Evolutionary conservation across 2,329 filamentous ascomycete genomes (phyloP).

Genomic region (Bipolaris gigantea): DNA sequence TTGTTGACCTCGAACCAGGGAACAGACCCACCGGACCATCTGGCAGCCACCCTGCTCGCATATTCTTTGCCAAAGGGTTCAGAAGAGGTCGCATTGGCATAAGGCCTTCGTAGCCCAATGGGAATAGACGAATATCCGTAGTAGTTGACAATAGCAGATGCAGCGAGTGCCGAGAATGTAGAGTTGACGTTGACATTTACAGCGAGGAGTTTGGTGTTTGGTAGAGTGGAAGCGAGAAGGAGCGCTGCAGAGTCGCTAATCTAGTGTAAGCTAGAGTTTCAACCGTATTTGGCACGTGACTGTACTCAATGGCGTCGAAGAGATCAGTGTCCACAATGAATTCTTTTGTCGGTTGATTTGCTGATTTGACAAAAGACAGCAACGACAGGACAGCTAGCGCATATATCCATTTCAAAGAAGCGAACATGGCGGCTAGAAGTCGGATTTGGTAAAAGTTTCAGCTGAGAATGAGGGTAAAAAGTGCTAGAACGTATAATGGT

Average conservation of each 20-base stretch:
- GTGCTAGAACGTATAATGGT: not conserved
- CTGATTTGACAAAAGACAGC: not conserved
- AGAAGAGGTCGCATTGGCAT: conserved; percentile 51
- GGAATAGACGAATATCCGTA: conserved; percentile 46
- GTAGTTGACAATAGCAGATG: conserved; percentile 45
- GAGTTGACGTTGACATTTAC: conserved; percentile 7
- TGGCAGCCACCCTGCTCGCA: conserved; percentile 51
- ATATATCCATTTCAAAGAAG: not conserved
- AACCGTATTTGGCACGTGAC: not conserved
- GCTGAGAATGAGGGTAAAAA: too few relatives aligned
- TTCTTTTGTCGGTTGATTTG: not conserved
- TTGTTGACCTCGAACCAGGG: conserved; percentile 41
- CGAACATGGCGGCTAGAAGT: not conserved
- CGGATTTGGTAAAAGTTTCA: not conserved
- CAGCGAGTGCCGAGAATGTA: conserved; percentile 47
- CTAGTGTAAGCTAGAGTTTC: not conserved
- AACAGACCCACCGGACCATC: conserved; percentile 45
- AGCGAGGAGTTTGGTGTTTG: conserved; percentile 10
- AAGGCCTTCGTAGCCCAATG: conserved; percentile 47
- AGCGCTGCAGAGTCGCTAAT: conserved; percentile 4
- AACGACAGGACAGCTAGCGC: not conserved
- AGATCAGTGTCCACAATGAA: conserved; percentile 8
- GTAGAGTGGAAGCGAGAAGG: conserved; percentile 7
- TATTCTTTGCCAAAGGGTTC: conserved; percentile 51
- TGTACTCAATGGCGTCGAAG: conserved; percentile 8